Evolutionary conservation across 2,329 filamentous ascomycete species (phyloP), one percentile per base, ranked within the genome.

Genomic region (Dothistroma pini): DNA sequence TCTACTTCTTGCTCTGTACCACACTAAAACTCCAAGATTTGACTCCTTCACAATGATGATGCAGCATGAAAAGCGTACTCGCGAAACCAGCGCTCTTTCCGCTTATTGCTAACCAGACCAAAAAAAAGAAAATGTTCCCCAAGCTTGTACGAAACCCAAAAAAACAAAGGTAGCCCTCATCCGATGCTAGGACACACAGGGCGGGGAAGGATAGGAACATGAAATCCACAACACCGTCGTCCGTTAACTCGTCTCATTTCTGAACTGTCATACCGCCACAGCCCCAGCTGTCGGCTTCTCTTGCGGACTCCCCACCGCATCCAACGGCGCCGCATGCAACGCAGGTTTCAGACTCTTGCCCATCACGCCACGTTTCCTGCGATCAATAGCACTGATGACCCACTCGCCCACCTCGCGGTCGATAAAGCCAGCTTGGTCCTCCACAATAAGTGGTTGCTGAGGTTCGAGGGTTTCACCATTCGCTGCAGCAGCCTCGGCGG

Each of bases 321-420:
- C 90, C 50, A 97, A 77, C 1, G 93, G 91, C 25, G 90, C 93
- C 5, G 91, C 88, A 74, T 97, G 95, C 64, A 97, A 77, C 2
- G 95, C 93, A 16, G 95, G 95, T 71, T 89, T 90, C 54, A 81
- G 80, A 16, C 77, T 74, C 54, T 79, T 80, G 4, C 79, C 80
- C 72, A 79, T 83, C 51, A 78, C 78, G 16, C 85, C 89, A 1
- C 80, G 83, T 64, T 80, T 82, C 70, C 87, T 87, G 69, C 84
- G 83, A 65, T 89, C 85, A 48, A 97, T 76, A 19, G 90, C 89
- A 7, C 78, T 79, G 44, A 81, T 83, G 1, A 96, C 93, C 95
- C 95, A 99, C 31, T 85, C 83, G 0, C 91, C 90, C 5, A 97
- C 91, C 73, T 97, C 93, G 41, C 82, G 79, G 69, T 99, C 93